Evolutionary conservation across 306 rosid species (phyloP).

Genomic region (Benincasa hispida): DNA sequence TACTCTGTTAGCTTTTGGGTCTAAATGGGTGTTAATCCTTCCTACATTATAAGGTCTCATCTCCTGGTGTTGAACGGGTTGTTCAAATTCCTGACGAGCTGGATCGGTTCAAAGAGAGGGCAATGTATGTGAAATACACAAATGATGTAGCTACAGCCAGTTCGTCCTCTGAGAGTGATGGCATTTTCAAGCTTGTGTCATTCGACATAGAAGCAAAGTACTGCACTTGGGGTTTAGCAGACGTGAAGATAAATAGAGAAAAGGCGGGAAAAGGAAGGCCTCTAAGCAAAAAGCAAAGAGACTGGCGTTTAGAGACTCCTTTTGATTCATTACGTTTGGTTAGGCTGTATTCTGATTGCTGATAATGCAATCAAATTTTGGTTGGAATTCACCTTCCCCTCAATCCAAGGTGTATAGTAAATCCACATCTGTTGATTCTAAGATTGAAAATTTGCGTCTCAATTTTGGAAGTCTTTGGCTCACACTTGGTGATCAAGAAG

Average conservation of each 20-base stretch:
- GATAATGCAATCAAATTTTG: slow-evolving; percentile 8
- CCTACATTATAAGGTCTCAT: slow-evolving; percentile 54
- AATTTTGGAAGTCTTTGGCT: background rate
- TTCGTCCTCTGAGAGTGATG: slow-evolving; percentile 50
- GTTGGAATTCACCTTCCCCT: background rate
- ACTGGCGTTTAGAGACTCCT: slow-evolving; percentile 64
- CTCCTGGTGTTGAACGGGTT: slow-evolving; percentile 91
- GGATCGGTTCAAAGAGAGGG: slow-evolving; percentile 75
- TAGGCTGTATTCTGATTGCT: slow-evolving; percentile 56
- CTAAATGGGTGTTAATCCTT: background rate
- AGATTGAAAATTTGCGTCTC: background rate
- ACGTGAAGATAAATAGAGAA: slow-evolving; percentile 68
- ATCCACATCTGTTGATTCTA: background rate
- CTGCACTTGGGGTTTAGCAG: slow-evolving; percentile 82
- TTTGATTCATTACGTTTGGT: slow-evolving; percentile 63
- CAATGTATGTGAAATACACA: slow-evolving; percentile 64
- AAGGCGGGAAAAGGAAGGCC: slow-evolving; percentile 96
- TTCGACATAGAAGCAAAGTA: slow-evolving; percentile 58
- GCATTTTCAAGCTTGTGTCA: slow-evolving; percentile 66
- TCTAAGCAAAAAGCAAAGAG: slow-evolving; percentile 74
- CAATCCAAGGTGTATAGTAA: background rate
- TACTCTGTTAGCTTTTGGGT: background rate
- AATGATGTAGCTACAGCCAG: slow-evolving; percentile 21
- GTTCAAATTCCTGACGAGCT: slow-evolving; percentile 70
- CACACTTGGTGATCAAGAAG: background rate